phyloP scores from a whole-genome alignment of 225 moss, liverwort and hornwort species.

The Straminergon stramineum region DNA sequence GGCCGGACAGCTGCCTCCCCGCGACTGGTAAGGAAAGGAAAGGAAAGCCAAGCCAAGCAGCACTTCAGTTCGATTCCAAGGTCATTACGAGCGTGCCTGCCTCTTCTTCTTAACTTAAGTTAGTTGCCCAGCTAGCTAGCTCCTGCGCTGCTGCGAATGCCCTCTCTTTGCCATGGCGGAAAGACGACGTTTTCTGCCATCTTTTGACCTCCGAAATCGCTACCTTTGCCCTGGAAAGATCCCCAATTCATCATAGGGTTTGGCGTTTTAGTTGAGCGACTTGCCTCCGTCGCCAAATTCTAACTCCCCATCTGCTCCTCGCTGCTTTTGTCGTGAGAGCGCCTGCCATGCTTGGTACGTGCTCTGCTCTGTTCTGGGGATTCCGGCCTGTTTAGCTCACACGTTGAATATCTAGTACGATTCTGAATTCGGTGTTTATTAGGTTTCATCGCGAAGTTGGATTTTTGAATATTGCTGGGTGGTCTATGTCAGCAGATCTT shows the following conservation, averaged over 20 bases:
- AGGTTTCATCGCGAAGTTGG: neutral
- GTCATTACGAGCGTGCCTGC: neutral
- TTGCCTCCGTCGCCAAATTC: neutral
- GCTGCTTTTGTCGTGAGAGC: neutral
- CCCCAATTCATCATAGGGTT: neutral
- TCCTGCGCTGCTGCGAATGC: neutral
- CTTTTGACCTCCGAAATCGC: neutral
- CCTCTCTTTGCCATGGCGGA: neutral
- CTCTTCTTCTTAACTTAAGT: neutral
- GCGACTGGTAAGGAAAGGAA: neutral
- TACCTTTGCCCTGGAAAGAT: neutral
- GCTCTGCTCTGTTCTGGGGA: neutral
- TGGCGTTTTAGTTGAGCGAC: neutral
- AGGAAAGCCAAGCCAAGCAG: no score
- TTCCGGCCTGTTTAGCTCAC: neutral
- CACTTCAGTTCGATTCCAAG: neutral
- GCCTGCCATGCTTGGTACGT: neutral
- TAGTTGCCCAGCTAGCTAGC: neutral
- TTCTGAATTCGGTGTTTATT: neutral
- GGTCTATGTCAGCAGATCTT: neutral
- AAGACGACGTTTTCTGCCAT: neutral
- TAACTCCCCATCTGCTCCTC: neutral
- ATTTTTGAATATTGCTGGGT: neutral
- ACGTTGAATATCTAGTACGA: neutral
- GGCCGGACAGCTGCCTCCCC: neutral